Evolutionary conservation across 495 filamentous ascomycete genomes (phyloP), one percentile per base, ranked within the genome.

Genomic region (Podospora bellae-mahoneyi): DNA sequence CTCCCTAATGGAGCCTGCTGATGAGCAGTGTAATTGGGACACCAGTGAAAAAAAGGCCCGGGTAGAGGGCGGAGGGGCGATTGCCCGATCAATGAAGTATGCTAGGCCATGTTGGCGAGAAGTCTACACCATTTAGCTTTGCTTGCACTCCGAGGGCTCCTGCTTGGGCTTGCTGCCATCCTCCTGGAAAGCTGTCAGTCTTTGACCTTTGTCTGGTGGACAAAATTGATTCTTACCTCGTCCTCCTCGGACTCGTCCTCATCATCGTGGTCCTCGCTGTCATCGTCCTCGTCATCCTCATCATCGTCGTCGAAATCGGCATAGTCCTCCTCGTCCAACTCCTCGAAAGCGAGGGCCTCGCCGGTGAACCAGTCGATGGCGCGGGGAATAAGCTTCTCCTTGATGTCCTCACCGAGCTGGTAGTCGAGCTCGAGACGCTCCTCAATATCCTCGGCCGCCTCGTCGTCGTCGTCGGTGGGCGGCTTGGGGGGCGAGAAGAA

Each of bases 281-380:
- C 82, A 28, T 96, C 93, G 65, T 97, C 93, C 20, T 83, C 81
- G n/a, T 82, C 80, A 16, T 97, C 92, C 30, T 97, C 95, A 57
- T 97, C 93, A 30, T 97, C 94, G 34, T 97, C 94, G 34, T 96
- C 93, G 56, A 93, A 92, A 62, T 94, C 91, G 66, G 89, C 92
- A 64, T 91, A 88, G 66, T 96, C 93, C 48, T 96, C 92, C 67
- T 96, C 93, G 64, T 94, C 92, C 5, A 97, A 73, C 75, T 97
- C 94, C 85, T 99, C 96, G 68, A 92, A 99, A 72, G 96, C 95
- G 70, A 98, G 88, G 65, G 96, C 96, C 81, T 99, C 95, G 55
- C 96, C 96, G 57, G 96, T 99, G 81, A 98, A 99, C 96, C 96
- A 99, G 80, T 98, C 96, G 75, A 99, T 94, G 19, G 96, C 96